These are phyloP conservation scores for Fusarium dimerum DNA, from an alignment of 2,329 filamentous ascomycete species.

Conservation along the genomic window DNA sequence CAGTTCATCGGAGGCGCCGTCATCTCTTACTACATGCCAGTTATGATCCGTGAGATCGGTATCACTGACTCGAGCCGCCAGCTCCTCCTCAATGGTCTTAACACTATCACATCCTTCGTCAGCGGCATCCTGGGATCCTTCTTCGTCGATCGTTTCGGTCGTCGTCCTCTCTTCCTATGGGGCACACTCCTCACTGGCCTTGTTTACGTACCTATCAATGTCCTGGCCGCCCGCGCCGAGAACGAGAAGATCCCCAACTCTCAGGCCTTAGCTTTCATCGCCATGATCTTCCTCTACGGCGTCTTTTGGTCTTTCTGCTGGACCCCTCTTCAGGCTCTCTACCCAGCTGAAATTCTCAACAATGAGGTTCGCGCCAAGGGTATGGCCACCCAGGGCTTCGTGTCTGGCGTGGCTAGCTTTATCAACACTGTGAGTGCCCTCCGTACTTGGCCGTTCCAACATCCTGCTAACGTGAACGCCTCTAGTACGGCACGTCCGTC, in stretches of 20 bases:
- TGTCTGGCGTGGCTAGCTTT: constrained; percentile 2
- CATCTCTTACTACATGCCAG: background rate
- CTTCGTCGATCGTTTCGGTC: background rate
- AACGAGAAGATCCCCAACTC: background rate
- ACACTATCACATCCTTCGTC: constrained; percentile 1
- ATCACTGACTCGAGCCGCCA: background rate
- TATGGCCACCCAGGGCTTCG: constrained; percentile 2
- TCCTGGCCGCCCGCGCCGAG: background rate
- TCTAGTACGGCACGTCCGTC: background rate
- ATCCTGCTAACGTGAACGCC: no score
- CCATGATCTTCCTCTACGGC: constrained; percentile 4
- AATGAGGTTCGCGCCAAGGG: constrained; percentile 5
- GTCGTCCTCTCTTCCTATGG: constrained; percentile 1
- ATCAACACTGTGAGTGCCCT: background rate
- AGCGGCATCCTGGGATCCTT: background rate
- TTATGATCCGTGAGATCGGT: background rate
- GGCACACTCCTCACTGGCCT: constrained; percentile 1
- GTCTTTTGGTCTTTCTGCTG: constrained; percentile 4
- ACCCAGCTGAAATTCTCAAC: constrained; percentile 5
- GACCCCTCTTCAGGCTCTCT: constrained; percentile 4
- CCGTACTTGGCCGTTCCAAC: no score
- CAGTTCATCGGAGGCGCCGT: constrained; percentile 2
- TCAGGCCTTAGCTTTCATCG: background rate
- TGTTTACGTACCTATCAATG: constrained; percentile 2
- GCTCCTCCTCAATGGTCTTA: background rate